Base-by-base conservation (phyloP, 1,284 basidiomycete species). In the Melampsora americana region DNA sequence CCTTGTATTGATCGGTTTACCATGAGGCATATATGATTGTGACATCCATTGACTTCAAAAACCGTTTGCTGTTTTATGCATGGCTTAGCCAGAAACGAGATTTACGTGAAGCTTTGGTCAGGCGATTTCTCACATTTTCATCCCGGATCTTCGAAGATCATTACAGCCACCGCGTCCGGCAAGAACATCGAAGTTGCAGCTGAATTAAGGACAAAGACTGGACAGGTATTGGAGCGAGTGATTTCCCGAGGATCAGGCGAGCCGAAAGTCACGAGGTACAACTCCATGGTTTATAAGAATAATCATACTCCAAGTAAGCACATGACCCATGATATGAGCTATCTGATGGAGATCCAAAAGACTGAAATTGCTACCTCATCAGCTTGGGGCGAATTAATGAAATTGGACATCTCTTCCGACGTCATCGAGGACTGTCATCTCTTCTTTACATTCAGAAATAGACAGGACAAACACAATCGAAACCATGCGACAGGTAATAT, bases 371-470 rank as follows among this genome's bases (percentile, higher is more conserved):
- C 28, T 28, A 20, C 28, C 32, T 78, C 79, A n/a, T 92, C 93
- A 3, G 95, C 92, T 0, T 98, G 90, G 83, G 93, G 93, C 56
- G 95, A 98, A 83, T 87, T 98, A 59, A 87, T 97, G 84, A 98
- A 97, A 83, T 85, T 99, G 23, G 87, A 82, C 61, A 84, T 98
- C 5, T 90, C 92, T 11, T 84, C 87, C 39, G 86, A 89, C 5
- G 87, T 87, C 7, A 86, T 89, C 66, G 89, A 90, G 30, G 87
- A 89, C 66, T 95, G 91, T 87, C 95, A 98, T 81, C 84, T 99
- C 16, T 97, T 95, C 86, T 92, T 98, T 84, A 92, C 92, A 0
- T 95, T 98, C 84, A 88, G 92, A 28, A 90, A 93, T 79, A 90
- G 94, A 26, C 72, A 77, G 16, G 68, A 68, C 32, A 69, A 72